Percentiles rank a stretch among this genome's conserved stretches.
These are phyloP conservation scores for Clonostachys solani DNA, from an alignment of 2,329 filamentous ascomycete genomes.

Conservation along the genomic window DNA sequence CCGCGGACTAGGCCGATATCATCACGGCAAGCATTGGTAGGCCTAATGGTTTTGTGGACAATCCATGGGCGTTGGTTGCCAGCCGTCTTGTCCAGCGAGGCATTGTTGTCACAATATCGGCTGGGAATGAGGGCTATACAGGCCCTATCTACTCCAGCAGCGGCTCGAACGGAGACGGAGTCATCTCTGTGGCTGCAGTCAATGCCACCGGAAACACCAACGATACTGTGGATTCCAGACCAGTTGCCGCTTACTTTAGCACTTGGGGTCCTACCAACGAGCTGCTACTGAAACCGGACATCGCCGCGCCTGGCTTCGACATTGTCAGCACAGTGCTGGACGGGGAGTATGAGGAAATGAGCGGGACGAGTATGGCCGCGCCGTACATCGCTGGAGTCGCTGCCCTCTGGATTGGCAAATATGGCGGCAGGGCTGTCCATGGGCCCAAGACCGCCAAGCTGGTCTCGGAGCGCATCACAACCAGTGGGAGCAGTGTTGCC, in stretches of 20 bases:
- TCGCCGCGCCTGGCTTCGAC: constrained; percentile 41
- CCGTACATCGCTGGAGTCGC: constrained; percentile 49
- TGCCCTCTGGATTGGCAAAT: constrained; percentile 35
- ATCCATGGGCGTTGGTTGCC: constrained; percentile 35
- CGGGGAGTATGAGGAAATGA: constrained; percentile 36
- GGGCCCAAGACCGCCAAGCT: constrained; percentile 25
- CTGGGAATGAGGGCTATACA: constrained; percentile 43
- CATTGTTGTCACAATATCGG: constrained; percentile 43
- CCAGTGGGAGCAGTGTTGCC: constrained; percentile 22
- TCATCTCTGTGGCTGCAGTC: constrained; percentile 29
- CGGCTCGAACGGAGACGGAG: constrained; percentile 21
- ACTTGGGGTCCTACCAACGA: constrained; percentile 50
- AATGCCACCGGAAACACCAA: constrained; percentile 37
- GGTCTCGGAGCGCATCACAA: constrained; percentile 24
- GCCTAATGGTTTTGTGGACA: constrained; percentile 30
- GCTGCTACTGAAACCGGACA: constrained; percentile 43
- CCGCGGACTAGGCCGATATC: constrained; percentile 28
- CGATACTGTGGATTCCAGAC: constrained; percentile 15
- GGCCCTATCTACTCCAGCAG: constrained; percentile 40
- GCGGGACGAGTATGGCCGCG: constrained; percentile 53
- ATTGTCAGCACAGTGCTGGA: constrained; percentile 45
- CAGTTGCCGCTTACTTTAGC: constrained; percentile 38
- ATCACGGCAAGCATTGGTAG: constrained; percentile 35
- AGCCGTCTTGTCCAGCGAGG: constrained; percentile 36
- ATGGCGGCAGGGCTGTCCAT: constrained; percentile 32